Base-by-base conservation (phyloP, 1,284 basidiomycete genomes). In the Kwoniella shivajii region DNA sequence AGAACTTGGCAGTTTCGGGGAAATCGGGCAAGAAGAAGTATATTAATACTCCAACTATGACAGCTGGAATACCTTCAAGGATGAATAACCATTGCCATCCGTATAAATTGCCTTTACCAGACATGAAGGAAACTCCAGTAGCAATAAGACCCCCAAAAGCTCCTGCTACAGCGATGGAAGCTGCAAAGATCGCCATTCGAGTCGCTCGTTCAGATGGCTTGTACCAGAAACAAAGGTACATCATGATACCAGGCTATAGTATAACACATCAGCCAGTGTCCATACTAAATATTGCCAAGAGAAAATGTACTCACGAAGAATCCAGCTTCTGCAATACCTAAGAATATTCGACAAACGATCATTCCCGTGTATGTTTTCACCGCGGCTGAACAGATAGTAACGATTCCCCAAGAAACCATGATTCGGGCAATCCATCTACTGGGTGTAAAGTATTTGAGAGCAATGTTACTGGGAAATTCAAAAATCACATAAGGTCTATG, bases 281-380 rank as follows among this genome's bases (percentile, higher is more conserved):
- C 46, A 31, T 7, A 14, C 29, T n/a, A 22, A 22, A 26, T 20
- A 20, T 24, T 34, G 31, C 26, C n/a, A 37, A 37, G 18, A 20
- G 2, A 50, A 27, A 27, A 18, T 1, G 11, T 5, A 65, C 64
- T 61, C 42, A 66, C 66, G 53, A 83, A 68, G 18, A 82, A 82
- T 10, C 82, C 82, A 30, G 81, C 81, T 65, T 83, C 82, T 18
- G 78, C 76, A 6, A 83, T 70, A 36, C 81, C 82, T 16, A 83
- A 69, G 59, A 83, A 79, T 2, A 82, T 74, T 33, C 82, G 71
- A 1, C 80, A 82, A 6, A 75, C 74, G n/a, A 83, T 67, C 18
- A 83, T 64, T 2, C 78, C 79, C 4, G 63, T 56, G 56, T 79
- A 82, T 27, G 72, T 77, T 33, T 76, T 69, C 39, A 82, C 75